Evolutionary conservation across 768 basidiomycete genomes (phyloP).

Genomic region (Amanita thiersii): DNA sequence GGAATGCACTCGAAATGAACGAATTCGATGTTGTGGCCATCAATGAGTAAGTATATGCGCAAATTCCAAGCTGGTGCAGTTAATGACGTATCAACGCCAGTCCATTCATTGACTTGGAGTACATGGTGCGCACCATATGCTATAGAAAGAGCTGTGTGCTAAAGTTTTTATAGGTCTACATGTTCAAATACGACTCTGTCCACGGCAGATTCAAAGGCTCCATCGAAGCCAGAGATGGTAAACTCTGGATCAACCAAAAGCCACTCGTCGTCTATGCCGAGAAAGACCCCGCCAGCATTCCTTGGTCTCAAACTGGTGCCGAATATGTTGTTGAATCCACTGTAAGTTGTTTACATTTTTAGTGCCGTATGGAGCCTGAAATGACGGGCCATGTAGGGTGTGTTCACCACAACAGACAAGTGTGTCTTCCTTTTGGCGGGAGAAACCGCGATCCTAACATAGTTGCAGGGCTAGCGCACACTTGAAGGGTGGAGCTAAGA

Average conservation of each 20-base stretch:
- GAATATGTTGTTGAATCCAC: slow-evolving; percentile 97
- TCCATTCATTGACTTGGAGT: slow-evolving; percentile 94
- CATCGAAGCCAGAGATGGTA: slow-evolving; percentile 77
- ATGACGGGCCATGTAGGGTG: slow-evolving; percentile 45
- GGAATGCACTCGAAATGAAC: slow-evolving; percentile 77
- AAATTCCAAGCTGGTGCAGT: not conserved
- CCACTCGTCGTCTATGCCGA: slow-evolving; percentile 73
- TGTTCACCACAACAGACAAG: slow-evolving; percentile 91
- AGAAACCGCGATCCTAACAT: slow-evolving; percentile 10
- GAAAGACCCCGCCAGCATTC: slow-evolving; percentile 80
- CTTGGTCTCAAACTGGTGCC: slow-evolving; percentile 76
- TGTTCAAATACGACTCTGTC: slow-evolving; percentile 97
- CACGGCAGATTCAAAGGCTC: slow-evolving; percentile 89
- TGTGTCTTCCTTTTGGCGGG: slow-evolving; percentile 18
- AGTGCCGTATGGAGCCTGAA: slow-evolving; percentile 10
- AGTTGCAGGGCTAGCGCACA: slow-evolving; percentile 63
- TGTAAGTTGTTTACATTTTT: slow-evolving; percentile 30
- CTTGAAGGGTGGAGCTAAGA: slow-evolving; percentile 95
- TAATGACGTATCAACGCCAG: slow-evolving; percentile 27
- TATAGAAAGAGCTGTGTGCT: not conserved
- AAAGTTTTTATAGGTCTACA: slow-evolving; percentile 62
- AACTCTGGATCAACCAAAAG: slow-evolving; percentile 81
- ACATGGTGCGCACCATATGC: slow-evolving; percentile 94
- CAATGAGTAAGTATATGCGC: slow-evolving; percentile 67
- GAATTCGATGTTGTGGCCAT: slow-evolving; percentile 86